These are phyloP conservation scores for Rubia occidens DNA, from an alignment of 305 asterid genomes.

Conservation along the genomic window DNA sequence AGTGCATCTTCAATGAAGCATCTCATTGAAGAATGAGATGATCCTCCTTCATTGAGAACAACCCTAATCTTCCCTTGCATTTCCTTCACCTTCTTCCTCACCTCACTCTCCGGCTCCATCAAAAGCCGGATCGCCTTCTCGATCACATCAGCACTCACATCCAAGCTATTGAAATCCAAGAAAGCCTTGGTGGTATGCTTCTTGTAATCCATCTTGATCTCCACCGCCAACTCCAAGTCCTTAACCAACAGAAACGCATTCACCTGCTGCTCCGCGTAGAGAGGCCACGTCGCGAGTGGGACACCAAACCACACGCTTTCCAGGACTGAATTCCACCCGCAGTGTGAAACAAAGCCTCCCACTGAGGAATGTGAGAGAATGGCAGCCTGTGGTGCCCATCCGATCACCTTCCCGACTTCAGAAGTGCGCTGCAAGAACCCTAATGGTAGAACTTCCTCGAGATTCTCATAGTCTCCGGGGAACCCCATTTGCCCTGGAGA, in stretches of 20 bases:
- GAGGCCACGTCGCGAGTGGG: slow-evolving; percentile 38
- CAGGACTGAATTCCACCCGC: slow-evolving; percentile 4
- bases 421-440: slow-evolving; percentile 2
- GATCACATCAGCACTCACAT: neutral
- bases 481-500: neutral
- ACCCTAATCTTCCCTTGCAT: neutral
- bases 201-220: slow-evolving; percentile 8
- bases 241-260: slow-evolving; percentile 40
- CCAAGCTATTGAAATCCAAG: too few relatives aligned
- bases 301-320: slow-evolving; percentile 11
- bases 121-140: neutral
- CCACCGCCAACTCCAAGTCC: slow-evolving; percentile 41
- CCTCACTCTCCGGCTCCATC: neutral
- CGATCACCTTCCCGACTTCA: neutral
- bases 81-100: neutral
- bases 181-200: neutral
- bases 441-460: slow-evolving; percentile 1
- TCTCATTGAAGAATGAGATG: neutral
- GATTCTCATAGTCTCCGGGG: slow-evolving; percentile 4
- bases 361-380: slow-evolving; percentile 2
- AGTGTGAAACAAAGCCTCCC: slow-evolving; percentile 11
- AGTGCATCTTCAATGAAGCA: neutral
- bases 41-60: neutral
- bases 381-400: slow-evolving; percentile 9
- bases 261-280: slow-evolving; percentile 48